Base-by-base conservation (phyloP, 169 alveolate species). In the Plasmodium yoelii region DNA sequence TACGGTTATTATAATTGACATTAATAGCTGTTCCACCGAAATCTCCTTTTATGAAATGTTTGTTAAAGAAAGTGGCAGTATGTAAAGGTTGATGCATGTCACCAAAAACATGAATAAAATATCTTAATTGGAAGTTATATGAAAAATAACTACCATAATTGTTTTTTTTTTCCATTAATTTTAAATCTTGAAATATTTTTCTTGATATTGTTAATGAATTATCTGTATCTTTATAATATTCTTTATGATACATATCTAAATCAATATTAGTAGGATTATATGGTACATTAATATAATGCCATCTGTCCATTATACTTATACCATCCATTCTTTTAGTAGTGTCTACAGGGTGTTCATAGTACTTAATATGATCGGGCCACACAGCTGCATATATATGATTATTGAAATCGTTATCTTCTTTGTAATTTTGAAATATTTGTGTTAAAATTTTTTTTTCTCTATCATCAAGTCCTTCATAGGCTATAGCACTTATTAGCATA, bases 41-140 rank as follows among this genome's bases (percentile, higher is more conserved):
- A 86, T 96, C 98, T 22, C 97, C 97, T 10, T 91, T 8, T 24
- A 94, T 94, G 70, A 90, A 94, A 69, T 73, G 51, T 44, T 70
- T 63, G 57, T 94, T 74, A 67, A 34, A 93, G 55, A 92, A 74
- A 3, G 87, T 73, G 19, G 91, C 47, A 18, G 80, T 39, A 70
- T 96, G 98, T 46, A 96, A 88, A 9, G 98, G 98, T 67, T 96
- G 94, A 69, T 96, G 98, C 3, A 93, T 55, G 89, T 96, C 98
- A 12, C 98, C 98, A 69, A 93, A 92, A 34, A 94, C 68, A 91
- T 96, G 98, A 12, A 96, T 88, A 60, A 96, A 87, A 55, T 92
- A 87, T 60, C 98, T 91, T 67, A 95, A 60, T 55, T 88, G 65
- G 42, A 88, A 68, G 49, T 88, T 88, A 46, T 80, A 63, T 0